Conservation (phyloP, 352 stramenopile genomes). For the Phytophthora quininea region DNA sequence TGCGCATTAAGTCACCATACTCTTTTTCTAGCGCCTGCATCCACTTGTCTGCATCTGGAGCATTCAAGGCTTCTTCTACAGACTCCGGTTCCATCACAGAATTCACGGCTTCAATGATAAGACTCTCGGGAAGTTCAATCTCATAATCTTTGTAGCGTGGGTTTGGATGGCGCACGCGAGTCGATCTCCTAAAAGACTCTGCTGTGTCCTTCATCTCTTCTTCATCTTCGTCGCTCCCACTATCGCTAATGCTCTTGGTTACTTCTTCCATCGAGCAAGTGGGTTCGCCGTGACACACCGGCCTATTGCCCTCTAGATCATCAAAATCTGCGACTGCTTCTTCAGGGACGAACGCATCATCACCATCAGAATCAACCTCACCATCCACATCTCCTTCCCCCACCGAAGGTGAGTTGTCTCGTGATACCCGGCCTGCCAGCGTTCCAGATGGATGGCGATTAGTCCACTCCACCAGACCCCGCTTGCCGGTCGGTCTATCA, state of each 20-base stretch:
- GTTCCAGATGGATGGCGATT: background rate
- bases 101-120: background rate
- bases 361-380: background rate
- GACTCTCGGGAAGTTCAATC: background rate
- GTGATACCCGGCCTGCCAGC: background rate
- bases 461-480: background rate
- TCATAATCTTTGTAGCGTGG: background rate
- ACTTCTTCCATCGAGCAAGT: background rate
- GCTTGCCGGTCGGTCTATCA: background rate
- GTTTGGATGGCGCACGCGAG: background rate
- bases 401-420: background rate
- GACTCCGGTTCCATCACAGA: background rate
- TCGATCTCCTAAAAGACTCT: background rate
- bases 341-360: background rate
- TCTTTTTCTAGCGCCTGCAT: conserved; percentile 6
- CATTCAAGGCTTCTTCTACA: background rate
- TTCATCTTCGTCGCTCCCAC: background rate
- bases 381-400: background rate
- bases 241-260: background rate
- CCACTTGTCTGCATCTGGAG: conserved; percentile 6
- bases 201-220: background rate
- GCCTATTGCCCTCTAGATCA: background rate
- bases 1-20: conserved; percentile 6
- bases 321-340: background rate
- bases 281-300: background rate